Conservation (phyloP, 495 filamentous ascomycete genomes). For the Xylona heveae region DNA sequence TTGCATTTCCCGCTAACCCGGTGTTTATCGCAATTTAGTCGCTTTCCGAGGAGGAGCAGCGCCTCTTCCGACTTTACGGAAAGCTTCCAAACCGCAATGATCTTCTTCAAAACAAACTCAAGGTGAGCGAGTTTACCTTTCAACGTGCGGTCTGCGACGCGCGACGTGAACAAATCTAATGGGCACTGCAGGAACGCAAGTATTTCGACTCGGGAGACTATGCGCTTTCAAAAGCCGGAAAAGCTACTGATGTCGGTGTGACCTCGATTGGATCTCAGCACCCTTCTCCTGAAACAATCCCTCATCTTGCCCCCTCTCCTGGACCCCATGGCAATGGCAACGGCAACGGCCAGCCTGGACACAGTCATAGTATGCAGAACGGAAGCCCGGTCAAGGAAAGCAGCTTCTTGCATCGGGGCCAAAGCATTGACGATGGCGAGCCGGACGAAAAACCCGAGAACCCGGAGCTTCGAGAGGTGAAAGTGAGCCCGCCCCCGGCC, state of each 20-base stretch:
- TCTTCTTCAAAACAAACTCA: slow-evolving; percentile 91
- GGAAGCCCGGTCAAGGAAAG: slow-evolving; percentile 75
- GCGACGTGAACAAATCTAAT: slow-evolving; percentile 1
- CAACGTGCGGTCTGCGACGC: background rate
- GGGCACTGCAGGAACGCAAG: slow-evolving; percentile 59
- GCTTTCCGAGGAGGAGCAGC: slow-evolving; percentile 79
- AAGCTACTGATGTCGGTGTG: slow-evolving; percentile 82
- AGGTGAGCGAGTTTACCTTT: slow-evolving; percentile 34
- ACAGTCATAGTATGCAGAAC: slow-evolving; percentile 28
- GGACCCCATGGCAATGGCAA: slow-evolving; percentile 21
- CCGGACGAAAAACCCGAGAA: slow-evolving; percentile 13
- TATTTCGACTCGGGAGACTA: slow-evolving; percentile 74
- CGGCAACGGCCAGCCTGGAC: slow-evolving; percentile 22
- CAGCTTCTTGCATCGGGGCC: slow-evolving; percentile 58
- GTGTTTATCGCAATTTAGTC: slow-evolving; percentile 36
- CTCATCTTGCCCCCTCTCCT: slow-evolving; percentile 66
- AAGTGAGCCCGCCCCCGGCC: slow-evolving; percentile 23
- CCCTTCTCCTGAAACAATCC: slow-evolving; percentile 90
- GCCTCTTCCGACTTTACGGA: slow-evolving; percentile 86
- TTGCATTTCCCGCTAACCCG: slow-evolving; percentile 9
- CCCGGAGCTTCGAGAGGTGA: slow-evolving; percentile 12
- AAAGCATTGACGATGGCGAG: slow-evolving; percentile 46
- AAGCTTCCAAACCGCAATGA: slow-evolving; percentile 92
- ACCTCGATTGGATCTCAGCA: slow-evolving; percentile 87
- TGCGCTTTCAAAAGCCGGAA: slow-evolving; percentile 93